Percentiles rank a stretch among this genome's conserved stretches.
Conservation (phyloP, 2,329 filamentous ascomycete genomes). For the Madurella fahalii region DNA sequence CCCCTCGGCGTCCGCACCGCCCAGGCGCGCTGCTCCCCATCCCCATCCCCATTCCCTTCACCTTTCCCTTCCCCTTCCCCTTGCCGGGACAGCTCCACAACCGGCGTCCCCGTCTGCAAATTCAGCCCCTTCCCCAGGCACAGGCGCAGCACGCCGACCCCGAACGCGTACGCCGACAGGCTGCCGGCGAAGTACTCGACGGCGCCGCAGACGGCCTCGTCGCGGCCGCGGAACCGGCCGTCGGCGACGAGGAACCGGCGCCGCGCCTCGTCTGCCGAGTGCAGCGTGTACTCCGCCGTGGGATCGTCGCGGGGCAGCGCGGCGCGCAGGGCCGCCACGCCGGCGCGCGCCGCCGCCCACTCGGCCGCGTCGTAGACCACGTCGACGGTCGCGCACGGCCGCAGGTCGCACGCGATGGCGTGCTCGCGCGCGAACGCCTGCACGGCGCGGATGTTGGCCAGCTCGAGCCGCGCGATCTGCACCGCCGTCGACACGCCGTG, state of each 20-base stretch:
- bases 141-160: constrained; percentile 41
- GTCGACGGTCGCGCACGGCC: constrained; percentile 52
- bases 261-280: constrained; percentile 39
- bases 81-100: constrained; percentile 17
- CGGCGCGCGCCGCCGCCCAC: constrained; percentile 36
- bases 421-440: constrained; percentile 50
- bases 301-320: constrained; percentile 39
- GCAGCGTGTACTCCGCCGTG: constrained; percentile 43
- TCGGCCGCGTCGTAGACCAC: constrained; percentile 49
- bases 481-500: constrained; percentile 48
- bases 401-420: constrained; percentile 46
- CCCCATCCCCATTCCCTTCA: constrained; percentile 20
- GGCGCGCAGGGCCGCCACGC: constrained; percentile 43
- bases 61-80: not conserved
- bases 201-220: constrained; percentile 40
- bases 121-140: constrained; percentile 43
- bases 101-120: constrained; percentile 49
- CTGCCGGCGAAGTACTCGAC: constrained; percentile 44
- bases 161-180: constrained; percentile 38
- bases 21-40: constrained; percentile 29
- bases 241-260: constrained; percentile 34
- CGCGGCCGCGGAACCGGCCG: not conserved
- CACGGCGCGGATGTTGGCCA: constrained; percentile 50
- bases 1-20: constrained; percentile 41
- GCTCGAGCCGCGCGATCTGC: constrained; percentile 49